Evolutionary conservation across 306 rosid genomes (phyloP).

Genomic region (Delonix regia): DNA sequence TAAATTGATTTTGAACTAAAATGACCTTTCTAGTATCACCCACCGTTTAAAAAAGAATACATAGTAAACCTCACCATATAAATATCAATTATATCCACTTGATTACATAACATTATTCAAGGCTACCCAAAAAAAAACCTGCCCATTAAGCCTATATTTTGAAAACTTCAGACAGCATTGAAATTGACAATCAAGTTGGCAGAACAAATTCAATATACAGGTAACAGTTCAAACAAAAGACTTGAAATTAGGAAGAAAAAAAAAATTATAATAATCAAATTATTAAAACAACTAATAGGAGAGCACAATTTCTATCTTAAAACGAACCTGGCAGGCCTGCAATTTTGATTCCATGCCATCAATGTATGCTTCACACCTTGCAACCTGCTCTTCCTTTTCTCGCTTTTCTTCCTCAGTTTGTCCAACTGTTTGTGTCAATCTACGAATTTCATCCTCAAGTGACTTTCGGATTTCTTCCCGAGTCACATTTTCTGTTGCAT

Average conservation of each 20-base stretch:
- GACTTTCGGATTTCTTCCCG: slow-evolving; percentile 94
- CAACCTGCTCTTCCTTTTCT: slow-evolving; percentile 96
- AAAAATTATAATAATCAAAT: slow-evolving; percentile 17
- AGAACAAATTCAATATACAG: slow-evolving; percentile 11
- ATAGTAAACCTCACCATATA: neutral
- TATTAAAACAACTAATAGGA: slow-evolving; percentile 1
- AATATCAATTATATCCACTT: neutral
- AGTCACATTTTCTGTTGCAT: slow-evolving; percentile 89
- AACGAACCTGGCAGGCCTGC: slow-evolving; percentile 93
- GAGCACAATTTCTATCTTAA: slow-evolving; percentile 28
- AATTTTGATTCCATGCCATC: slow-evolving; percentile 97
- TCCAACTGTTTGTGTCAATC: slow-evolving; percentile 92
- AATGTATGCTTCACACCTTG: slow-evolving; percentile 94
- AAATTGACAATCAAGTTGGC: slow-evolving; percentile 28
- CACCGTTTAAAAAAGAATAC: neutral
- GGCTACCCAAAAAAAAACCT: neutral
- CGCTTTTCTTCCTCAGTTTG: slow-evolving; percentile 95
- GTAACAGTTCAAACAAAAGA: neutral
- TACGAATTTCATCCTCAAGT: slow-evolving; percentile 91
- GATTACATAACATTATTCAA: neutral
- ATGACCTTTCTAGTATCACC: neutral
- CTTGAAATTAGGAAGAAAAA: neutral
- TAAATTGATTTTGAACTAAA: neutral
- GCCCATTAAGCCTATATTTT: slow-evolving; percentile 2
- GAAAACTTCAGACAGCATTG: slow-evolving; percentile 4